A percentile compares a stretch with the other conserved stretches of the same genome.
Conservation (phyloP, 2,329 filamentous ascomycete species). For the Teratosphaeria epicoccoides region DNA sequence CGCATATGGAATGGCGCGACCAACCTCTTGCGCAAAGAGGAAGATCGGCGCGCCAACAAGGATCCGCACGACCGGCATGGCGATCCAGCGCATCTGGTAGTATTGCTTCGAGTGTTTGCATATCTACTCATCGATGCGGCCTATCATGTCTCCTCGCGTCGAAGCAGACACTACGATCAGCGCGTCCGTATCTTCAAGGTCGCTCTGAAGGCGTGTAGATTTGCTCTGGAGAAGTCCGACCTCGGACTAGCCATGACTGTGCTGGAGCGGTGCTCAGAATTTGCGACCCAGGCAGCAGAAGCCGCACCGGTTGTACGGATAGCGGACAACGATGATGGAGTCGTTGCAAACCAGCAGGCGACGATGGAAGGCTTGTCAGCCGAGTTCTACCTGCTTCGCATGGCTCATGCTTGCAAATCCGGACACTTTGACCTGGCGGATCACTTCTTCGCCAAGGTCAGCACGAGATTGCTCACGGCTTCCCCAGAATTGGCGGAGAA, state of each 20-base stretch:
- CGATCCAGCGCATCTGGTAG: constrained; percentile 4
- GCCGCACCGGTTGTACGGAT: constrained; percentile 15
- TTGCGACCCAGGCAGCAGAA: constrained; percentile 20
- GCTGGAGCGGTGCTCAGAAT: constrained; percentile 54
- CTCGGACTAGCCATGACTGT: constrained; percentile 48
- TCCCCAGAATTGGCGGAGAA: constrained; percentile 44
- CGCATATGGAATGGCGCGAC: constrained; percentile 59
- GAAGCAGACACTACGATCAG: constrained; percentile 19
- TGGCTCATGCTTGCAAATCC: constrained; percentile 65
- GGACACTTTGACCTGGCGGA: constrained; percentile 65
- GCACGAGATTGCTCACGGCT: constrained; percentile 33
- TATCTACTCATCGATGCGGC: constrained; percentile 58
- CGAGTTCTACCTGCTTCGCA: constrained; percentile 57
- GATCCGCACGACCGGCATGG: neutral
- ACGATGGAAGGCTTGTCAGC: constrained; percentile 36
- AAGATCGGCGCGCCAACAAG: constrained; percentile 3
- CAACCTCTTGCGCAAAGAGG: constrained; percentile 28
- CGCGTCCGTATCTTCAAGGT: constrained; percentile 52
- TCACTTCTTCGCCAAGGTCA: constrained; percentile 58
- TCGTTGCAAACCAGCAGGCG: constrained; percentile 18
- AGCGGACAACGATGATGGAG: constrained; percentile 6
- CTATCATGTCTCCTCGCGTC: constrained; percentile 25
- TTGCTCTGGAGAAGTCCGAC: constrained; percentile 51
- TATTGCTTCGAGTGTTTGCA: constrained; percentile 45
- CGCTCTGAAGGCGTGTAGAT: constrained; percentile 54